phyloP scores from a whole-genome alignment of 768 basidiomycete species.

The Mycena chlorophos region DNA sequence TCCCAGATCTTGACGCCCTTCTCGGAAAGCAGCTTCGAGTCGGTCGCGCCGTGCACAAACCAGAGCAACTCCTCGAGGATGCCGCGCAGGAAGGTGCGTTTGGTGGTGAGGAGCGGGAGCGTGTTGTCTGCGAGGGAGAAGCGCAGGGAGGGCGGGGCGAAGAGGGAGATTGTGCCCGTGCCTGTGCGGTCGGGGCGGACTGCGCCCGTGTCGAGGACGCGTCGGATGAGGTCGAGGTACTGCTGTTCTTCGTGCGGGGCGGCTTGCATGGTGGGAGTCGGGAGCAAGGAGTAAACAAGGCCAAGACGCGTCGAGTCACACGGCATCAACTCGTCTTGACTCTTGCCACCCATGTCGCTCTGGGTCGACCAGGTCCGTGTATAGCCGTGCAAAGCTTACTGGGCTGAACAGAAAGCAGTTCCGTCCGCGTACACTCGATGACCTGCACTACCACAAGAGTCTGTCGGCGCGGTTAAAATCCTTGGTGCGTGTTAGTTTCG shows the following conservation, averaged over 20 bases:
- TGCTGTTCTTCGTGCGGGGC: constrained; percentile 78
- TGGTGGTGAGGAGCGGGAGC: constrained; percentile 91
- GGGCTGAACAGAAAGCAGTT: constrained; percentile 49
- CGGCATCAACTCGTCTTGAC: background rate
- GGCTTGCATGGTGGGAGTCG: background rate
- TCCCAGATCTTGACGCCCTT: constrained; percentile 98
- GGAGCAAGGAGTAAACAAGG: background rate
- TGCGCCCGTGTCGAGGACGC: constrained; percentile 76
- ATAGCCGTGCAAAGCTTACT: constrained; percentile 10
- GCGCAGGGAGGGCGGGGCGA: constrained; percentile 86
- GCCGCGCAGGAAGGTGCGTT: constrained; percentile 88
- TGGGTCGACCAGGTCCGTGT: constrained; percentile 64
- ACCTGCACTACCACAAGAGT: constrained; percentile 83
- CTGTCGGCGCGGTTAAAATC: constrained; percentile 81
- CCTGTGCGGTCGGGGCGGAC: constrained; percentile 88
- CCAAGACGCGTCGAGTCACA: background rate
- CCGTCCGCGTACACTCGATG: constrained; percentile 80
- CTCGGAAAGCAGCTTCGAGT: constrained; percentile 69
- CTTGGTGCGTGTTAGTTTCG: constrained; percentile 48
- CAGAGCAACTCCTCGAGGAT: constrained; percentile 94
- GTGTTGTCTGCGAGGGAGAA: constrained; percentile 79
- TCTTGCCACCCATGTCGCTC: constrained; percentile 50
- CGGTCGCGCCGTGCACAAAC: constrained; percentile 87
- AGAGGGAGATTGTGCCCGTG: constrained; percentile 89
- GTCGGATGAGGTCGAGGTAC: constrained; percentile 80